Evolutionary conservation across 768 basidiomycete species (phyloP).

Genomic region (Sarcodon sp.): DNA sequence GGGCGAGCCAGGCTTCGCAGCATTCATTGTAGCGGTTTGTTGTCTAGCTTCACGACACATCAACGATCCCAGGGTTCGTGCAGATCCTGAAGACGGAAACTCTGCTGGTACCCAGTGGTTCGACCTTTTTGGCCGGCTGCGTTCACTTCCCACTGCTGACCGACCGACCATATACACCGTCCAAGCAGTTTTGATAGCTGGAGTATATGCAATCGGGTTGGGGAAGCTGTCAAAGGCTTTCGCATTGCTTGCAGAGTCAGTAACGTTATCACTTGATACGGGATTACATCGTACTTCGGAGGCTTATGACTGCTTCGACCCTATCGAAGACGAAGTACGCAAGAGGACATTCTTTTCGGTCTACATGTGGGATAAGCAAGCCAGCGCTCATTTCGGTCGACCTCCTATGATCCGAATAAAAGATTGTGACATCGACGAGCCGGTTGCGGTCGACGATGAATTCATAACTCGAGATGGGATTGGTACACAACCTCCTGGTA

Average conservation of each 20-base stretch:
- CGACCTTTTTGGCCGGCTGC: conserved; percentile 73
- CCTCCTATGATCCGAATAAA: conserved; percentile 78
- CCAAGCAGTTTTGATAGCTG: conserved; percentile 85
- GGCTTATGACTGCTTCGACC: conserved; percentile 77
- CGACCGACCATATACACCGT: conserved; percentile 86
- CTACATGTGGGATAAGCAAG: conserved; percentile 94
- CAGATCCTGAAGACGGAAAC: conserved; percentile 71
- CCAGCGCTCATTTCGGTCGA: conserved; percentile 78
- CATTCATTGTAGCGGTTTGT: conserved; percentile 88
- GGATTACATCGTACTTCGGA: conserved; percentile 84
- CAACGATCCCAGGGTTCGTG: conserved; percentile 81
- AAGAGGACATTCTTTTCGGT: conserved; percentile 97
- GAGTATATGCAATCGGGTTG: conserved; percentile 83
- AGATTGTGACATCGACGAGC: conserved; percentile 89
- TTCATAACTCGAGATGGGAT: conserved; percentile 68
- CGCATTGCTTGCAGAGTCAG: conserved; percentile 72
- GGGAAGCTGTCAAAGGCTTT: conserved; percentile 84
- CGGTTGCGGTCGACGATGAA: conserved; percentile 79
- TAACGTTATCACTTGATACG: conserved; percentile 81
- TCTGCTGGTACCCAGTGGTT: conserved; percentile 89
- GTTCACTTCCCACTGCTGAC: conserved; percentile 83
- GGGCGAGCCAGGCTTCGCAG: conserved; percentile 91
- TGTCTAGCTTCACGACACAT: conserved; percentile 87
- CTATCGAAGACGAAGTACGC: conserved; percentile 82
- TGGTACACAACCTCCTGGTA: conserved; percentile 51